A percentile compares a stretch with the other conserved stretches of the same genome.
phyloP scores from a whole-genome alignment of 2,329 filamentous ascomycete genomes.

The Fusarium anthophilum region DNA sequence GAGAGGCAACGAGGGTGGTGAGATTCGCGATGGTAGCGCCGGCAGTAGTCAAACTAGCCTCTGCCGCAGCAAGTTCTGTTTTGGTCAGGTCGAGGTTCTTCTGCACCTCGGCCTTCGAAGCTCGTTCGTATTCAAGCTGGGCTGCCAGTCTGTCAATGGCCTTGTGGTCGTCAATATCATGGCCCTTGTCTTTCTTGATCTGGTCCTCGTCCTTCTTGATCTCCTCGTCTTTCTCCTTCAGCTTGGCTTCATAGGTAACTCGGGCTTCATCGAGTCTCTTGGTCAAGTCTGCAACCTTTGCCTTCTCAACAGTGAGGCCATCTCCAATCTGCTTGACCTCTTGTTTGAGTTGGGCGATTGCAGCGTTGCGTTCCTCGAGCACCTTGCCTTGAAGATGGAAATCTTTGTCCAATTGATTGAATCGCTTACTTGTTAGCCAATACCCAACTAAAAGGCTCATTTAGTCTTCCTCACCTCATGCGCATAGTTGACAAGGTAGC shows the following conservation, averaged over 20 bases:
- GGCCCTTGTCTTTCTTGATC: not conserved
- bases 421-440: not conserved
- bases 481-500: not conserved
- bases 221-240: not conserved
- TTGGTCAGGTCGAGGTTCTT: not conserved
- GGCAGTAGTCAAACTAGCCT: not conserved
- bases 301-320: not conserved
- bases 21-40: not conserved
- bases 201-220: not conserved
- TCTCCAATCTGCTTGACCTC: not conserved
- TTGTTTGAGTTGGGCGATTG: not conserved
- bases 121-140: not conserved
- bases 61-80: not conserved
- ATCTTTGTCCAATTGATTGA: not conserved
- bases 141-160: not conserved
- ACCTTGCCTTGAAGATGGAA: not conserved
- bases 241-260: not conserved
- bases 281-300: not conserved
- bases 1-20: not conserved
- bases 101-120: not conserved
- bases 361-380: not conserved
- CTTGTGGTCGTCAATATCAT: not conserved
- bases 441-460: fast-evolving
- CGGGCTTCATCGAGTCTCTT: not conserved
- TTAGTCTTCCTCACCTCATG: not conserved